Evolutionary conservation across 345 rosid species (phyloP), one percentile per base, ranked within the genome.

Genomic region (Lepidium didymum): DNA sequence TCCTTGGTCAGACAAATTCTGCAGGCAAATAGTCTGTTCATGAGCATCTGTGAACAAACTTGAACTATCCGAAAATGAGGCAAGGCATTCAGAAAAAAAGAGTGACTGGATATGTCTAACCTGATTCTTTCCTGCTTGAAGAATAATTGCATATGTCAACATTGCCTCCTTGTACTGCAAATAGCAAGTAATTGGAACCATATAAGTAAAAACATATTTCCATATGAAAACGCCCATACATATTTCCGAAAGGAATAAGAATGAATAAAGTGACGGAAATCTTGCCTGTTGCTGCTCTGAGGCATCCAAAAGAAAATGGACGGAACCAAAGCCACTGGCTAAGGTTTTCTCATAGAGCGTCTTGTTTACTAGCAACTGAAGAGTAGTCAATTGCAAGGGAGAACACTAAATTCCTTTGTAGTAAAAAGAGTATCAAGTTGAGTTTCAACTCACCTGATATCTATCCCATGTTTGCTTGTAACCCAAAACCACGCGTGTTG

Each of bases 381-480:
- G 60, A 70, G 69, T 41, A 49, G 52, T 46, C 51, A 72, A 37
- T 46, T 44, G 43, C 44, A n/a, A 18, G 14, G 18, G 27, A 52
- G 50, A 64, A 80, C 41, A 63, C 54, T 60, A 59, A 33, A 59
- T 67, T 6, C 68, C 54, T 31, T 49, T 54, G 7, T 5, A 25
- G 68, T 38, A 51, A 79, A 57, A 18, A 34, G 62, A 63, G 33
- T 41, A 44, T 6, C 27, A 52, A 18, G 13, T 43, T 44, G n/a
- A 25, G 68, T 27, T 45, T 53, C 27, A 67, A 75, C 89, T 88
- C 78, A 88, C 97, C 80, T 93, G 96, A 80, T 93, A 93, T 67
- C 98, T 84, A 60, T 93, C 98, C 92, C 96, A 86, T 44, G 98
- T 93, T 79, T 93, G 98, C 73, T 93, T 90, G 84, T 93, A 93